Conservation (phyloP, 768 basidiomycete genomes). For the Lactarius quietus region DNA sequence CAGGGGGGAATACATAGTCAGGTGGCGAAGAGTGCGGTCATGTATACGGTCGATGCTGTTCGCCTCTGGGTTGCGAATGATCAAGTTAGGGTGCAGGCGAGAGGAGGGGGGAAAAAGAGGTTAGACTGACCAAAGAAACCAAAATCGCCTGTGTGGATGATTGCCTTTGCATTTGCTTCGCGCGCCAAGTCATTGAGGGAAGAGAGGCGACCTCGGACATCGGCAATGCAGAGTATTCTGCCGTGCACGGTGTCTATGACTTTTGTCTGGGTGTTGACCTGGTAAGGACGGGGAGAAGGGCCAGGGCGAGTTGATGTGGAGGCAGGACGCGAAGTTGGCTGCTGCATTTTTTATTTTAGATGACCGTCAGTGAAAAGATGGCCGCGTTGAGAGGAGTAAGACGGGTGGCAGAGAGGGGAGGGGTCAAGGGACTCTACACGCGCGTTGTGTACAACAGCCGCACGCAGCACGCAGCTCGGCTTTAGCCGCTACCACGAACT, state of each 20-base stretch:
- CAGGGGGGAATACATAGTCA: constrained; percentile 94
- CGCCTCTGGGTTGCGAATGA: constrained; percentile 48
- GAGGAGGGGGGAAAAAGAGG: not conserved
- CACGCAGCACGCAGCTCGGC: not conserved
- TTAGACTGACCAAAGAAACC: constrained; percentile 79
- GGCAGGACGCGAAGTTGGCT: constrained; percentile 52
- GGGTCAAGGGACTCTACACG: not conserved
- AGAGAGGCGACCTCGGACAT: constrained; percentile 85
- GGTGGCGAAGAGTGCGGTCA: constrained; percentile 93
- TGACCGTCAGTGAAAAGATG: not conserved
- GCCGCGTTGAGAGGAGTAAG: not conserved
- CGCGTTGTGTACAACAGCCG: not conserved
- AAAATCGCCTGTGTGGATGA: constrained; percentile 98
- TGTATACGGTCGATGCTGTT: constrained; percentile 84
- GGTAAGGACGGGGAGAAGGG: constrained; percentile 50
- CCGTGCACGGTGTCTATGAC: constrained; percentile 77
- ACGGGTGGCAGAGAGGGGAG: not conserved
- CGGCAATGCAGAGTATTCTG: constrained; percentile 91
- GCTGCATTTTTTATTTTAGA: constrained; percentile 39
- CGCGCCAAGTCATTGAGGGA: constrained; percentile 87
- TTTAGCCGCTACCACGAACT: not conserved
- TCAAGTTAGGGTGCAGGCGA: constrained; percentile 25
- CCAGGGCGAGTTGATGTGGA: constrained; percentile 58
- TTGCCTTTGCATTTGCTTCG: constrained; percentile 84
- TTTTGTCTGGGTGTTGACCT: constrained; percentile 74